Base-by-base conservation (phyloP, 768 basidiomycete genomes). In the Daedaleopsis sinensis region DNA sequence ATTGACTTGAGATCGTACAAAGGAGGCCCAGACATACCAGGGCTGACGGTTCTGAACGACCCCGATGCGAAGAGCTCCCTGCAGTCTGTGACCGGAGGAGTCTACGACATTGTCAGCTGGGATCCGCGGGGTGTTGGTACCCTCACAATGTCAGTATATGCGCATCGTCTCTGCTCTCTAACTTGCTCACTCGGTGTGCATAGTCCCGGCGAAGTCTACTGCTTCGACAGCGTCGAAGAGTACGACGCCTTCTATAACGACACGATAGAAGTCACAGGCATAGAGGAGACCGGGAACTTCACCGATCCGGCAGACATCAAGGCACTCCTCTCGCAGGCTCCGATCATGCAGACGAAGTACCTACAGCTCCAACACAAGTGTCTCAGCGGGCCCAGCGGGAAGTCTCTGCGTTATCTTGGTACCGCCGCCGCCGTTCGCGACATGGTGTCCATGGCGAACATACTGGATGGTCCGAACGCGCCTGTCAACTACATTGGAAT, bases 391-490 rank as follows among this genome's bases (percentile, higher is more conserved):
- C 21, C 49, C 9, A n/a, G 15, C 11, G 62, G 62, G 3, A 15
- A 59, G 32, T 51, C 19, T 37, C 35, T 63, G 18, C 18, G 44
- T n/a, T 63, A 63, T 13, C 38, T 63, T 11, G 62, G 62, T 42
- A 42, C 39, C 5, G 39, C 39, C 5, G 39, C 39, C 11, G 39
- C 39, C 3, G 39, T 42, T 12, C 39, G 39, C 43, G 63, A 64
- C 21, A 35, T 64, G 51, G 63, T 57, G 1, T 58, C 58, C n/a
- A 42, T 64, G 13, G 63, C 63, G 38, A 58, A 64, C 39, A 50
- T 43, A 1, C 19, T 71, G 27, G 52, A 71, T 27, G 57, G 65
- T 21, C 48, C 51, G 23, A 55, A 35, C 19, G 32, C 42, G 1
- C 55, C 55, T 3, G 37, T 64, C 4, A 64, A 64, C 55, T 64